A percentile compares a stretch with the other conserved stretches of the same genome.
Evolutionary conservation across 108 stramenopile genomes (phyloP).

Genomic region (Pinguiococcus pyrenoidosus): DNA sequence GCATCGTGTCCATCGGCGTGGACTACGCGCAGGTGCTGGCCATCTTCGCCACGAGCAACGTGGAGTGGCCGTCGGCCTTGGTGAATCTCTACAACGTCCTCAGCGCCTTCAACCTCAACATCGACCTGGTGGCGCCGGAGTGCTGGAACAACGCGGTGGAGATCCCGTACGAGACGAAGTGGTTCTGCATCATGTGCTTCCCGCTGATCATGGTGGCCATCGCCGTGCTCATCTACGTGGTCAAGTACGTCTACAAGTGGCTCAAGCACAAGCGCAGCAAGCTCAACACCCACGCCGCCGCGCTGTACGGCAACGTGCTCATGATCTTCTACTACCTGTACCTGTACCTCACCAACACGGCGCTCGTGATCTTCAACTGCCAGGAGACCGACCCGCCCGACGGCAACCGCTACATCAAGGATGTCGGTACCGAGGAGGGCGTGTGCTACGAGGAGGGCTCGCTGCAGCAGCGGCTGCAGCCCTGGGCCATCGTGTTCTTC

Average conservation of each 20-base stretch:
- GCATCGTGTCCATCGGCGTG: slow-evolving; percentile 16
- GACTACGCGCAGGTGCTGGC: slow-evolving; percentile 29
- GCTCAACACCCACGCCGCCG: slow-evolving; percentile 4
- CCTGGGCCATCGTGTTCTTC: slow-evolving; percentile 11
- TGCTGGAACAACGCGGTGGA: slow-evolving; percentile 5
- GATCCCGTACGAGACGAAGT: slow-evolving; percentile 19
- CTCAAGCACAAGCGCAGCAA: neutral
- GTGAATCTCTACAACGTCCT: slow-evolving; percentile 5
- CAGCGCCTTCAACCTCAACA: slow-evolving; percentile 18
- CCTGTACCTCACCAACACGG: slow-evolving; percentile 13
- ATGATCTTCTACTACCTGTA: slow-evolving; percentile 25
- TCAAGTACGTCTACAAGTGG: slow-evolving; percentile 10
- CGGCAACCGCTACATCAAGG: slow-evolving; percentile 23
- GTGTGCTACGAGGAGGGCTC: slow-evolving; percentile 8
- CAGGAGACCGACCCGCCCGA: slow-evolving; percentile 8
- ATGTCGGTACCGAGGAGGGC: neutral
- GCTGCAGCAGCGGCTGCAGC: slow-evolving; percentile 16
- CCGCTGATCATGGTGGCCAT: slow-evolving; percentile 5
- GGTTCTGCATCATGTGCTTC: slow-evolving; percentile 2
- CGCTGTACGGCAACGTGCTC: neutral
- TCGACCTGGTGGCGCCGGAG: slow-evolving; percentile 25
- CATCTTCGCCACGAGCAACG: slow-evolving; percentile 11
- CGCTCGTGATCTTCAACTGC: slow-evolving; percentile 29
- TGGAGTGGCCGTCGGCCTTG: slow-evolving; percentile 14
- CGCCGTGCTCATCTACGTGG: slow-evolving; percentile 2